A percentile compares a stretch with the other conserved stretches of the same genome.
Conservation (phyloP, 75 land plant genomes). For the Picea glauca region DNA sequence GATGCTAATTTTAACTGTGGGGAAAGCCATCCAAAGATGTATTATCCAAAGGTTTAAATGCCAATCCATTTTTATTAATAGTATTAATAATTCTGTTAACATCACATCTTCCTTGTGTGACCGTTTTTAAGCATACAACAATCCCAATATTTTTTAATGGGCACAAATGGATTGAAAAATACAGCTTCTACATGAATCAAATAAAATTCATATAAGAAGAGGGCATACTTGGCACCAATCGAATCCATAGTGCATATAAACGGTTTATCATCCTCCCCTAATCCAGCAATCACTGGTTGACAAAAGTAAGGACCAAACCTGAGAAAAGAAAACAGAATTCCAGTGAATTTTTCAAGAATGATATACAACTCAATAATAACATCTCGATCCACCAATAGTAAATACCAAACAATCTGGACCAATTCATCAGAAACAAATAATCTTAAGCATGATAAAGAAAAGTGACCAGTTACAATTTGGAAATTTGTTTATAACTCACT, state of each 20-base stretch:
- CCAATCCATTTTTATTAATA: background rate
- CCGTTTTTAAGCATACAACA: background rate
- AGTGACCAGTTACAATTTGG: background rate
- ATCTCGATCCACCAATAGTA: background rate
- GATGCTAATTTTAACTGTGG: background rate
- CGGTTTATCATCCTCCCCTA: conserved; percentile 77
- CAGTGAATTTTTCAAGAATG: background rate
- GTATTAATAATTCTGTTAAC: background rate
- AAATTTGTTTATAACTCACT: no score
- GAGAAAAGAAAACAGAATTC: background rate
- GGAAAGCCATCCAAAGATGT: background rate
- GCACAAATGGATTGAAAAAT: background rate
- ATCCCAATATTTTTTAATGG: background rate
- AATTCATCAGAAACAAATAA: background rate
- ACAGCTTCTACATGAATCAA: background rate
- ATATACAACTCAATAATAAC: background rate
- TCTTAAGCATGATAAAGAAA: background rate
- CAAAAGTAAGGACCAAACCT: conserved; percentile 99
- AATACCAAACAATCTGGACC: background rate
- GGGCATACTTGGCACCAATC: conserved; percentile 94
- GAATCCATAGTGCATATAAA: conserved; percentile 98
- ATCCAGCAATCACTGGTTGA: conserved; percentile 96
- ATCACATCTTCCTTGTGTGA: background rate
- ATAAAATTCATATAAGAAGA: background rate
- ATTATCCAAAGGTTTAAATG: background rate